These are phyloP conservation scores for Colletotrichum simmondsii DNA, from an alignment of 2,329 filamentous ascomycete genomes.

Conservation along the genomic window DNA sequence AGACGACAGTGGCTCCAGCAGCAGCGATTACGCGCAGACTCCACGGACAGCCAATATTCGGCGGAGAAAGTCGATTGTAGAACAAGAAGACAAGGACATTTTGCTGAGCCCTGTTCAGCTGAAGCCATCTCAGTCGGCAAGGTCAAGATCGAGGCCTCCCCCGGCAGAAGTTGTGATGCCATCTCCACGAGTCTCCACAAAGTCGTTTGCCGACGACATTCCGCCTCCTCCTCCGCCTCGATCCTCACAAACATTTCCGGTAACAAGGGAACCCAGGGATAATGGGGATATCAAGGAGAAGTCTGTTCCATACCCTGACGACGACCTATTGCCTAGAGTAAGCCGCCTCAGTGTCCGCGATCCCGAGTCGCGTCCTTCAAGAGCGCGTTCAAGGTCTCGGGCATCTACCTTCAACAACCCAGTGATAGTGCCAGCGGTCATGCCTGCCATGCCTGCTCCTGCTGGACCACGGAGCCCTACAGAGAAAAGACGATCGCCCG, in stretches of 20 bases:
- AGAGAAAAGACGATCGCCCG: constrained; percentile 39
- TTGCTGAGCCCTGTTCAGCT: constrained; percentile 38
- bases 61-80: constrained; percentile 47
- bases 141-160: constrained; percentile 48
- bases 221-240: constrained; percentile 37
- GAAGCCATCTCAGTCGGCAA: constrained; percentile 29
- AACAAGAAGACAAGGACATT: constrained; percentile 46
- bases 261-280: constrained; percentile 23
- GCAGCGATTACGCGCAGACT: constrained; percentile 49
- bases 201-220: constrained; percentile 28
- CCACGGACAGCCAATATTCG: constrained; percentile 42
- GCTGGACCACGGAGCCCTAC: constrained; percentile 34
- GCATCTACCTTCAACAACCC: constrained; percentile 40
- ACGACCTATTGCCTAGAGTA: constrained; percentile 42
- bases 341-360: constrained; percentile 29
- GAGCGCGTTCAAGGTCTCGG: constrained; percentile 39
- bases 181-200: constrained; percentile 39
- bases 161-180: constrained; percentile 45
- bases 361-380: constrained; percentile 9
- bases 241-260: constrained; percentile 45
- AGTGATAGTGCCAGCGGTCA: constrained; percentile 35
- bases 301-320: constrained; percentile 42
- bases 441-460: constrained; percentile 36
- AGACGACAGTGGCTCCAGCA: constrained; percentile 51
- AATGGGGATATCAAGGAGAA: constrained; percentile 22